Conservation (phyloP, 2,329 filamentous ascomycete species). For the Lecanicillium sp. region DNA sequence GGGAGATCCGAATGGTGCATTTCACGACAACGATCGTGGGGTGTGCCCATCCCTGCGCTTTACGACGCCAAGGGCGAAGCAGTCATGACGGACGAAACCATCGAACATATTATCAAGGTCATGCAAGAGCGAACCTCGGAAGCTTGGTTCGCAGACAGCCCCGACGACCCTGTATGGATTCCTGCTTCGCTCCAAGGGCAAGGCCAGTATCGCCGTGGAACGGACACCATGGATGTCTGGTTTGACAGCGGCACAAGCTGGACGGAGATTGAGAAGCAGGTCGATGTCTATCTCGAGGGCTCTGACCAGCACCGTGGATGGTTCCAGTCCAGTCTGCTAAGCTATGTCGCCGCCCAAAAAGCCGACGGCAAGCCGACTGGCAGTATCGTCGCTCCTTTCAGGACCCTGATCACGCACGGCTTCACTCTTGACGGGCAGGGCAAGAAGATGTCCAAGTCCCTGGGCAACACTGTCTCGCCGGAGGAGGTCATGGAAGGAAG, state of each 20-base stretch:
- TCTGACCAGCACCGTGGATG: constrained; percentile 95
- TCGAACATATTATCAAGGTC: constrained; percentile 76
- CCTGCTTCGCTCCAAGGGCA: constrained; percentile 51
- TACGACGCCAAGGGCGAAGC: constrained; percentile 69
- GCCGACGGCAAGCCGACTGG: constrained; percentile 24
- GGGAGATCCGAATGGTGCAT: constrained; percentile 96
- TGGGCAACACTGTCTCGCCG: constrained; percentile 82
- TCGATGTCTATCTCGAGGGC: constrained; percentile 89
- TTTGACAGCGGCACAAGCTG: constrained; percentile 97
- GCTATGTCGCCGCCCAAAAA: constrained; percentile 63
- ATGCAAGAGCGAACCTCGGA: constrained; percentile 77
- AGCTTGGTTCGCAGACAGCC: constrained; percentile 85
- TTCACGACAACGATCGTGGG: constrained; percentile 91
- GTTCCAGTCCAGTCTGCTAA: constrained; percentile 96
- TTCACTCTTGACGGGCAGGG: constrained; percentile 85
- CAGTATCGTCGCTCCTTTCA: constrained; percentile 60
- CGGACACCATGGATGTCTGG: constrained; percentile 99
- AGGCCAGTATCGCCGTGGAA: constrained; percentile 64
- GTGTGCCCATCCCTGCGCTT: constrained; percentile 88
- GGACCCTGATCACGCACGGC: constrained; percentile 86
- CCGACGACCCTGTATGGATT: constrained; percentile 73
- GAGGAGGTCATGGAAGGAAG: constrained; percentile 79
- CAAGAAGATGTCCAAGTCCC: constrained; percentile 98
- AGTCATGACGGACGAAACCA: constrained; percentile 70
- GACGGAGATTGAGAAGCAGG: constrained; percentile 54